Evolutionary conservation across 768 basidiomycete genomes (phyloP).

Genomic region (Mrakia frigida): DNA sequence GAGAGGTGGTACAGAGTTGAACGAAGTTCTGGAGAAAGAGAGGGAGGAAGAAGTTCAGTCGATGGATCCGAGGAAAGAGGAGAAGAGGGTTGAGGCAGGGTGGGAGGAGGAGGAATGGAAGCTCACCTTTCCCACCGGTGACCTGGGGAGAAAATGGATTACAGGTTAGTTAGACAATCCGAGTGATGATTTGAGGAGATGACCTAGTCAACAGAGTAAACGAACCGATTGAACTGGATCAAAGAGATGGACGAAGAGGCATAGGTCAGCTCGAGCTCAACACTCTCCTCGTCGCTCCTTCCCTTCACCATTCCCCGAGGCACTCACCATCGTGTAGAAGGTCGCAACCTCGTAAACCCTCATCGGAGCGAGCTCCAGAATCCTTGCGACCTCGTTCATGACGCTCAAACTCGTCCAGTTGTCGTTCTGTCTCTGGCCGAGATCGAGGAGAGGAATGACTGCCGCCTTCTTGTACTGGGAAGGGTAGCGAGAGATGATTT

Average conservation of each 20-base stretch:
- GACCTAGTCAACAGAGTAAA: too few species aligned
- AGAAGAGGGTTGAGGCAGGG: not conserved
- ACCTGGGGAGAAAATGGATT: not conserved
- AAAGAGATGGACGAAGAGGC: not conserved
- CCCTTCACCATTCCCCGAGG: slow-evolving; percentile 38
- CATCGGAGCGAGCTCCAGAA: slow-evolving; percentile 94
- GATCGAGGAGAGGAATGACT: slow-evolving; percentile 90
- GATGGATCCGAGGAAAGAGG: not conserved
- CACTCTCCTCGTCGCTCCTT: not conserved
- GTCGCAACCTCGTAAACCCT: slow-evolving; percentile 98
- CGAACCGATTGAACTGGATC: slow-evolving; percentile 23
- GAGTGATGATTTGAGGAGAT: not conserved
- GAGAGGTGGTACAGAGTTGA: slow-evolving; percentile 97
- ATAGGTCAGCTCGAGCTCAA: not conserved
- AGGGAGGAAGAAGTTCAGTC: not conserved
- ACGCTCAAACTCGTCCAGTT: slow-evolving; percentile 97
- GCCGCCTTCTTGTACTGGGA: slow-evolving; percentile 99
- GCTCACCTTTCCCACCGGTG: slow-evolving; percentile 23
- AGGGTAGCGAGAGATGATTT: slow-evolving; percentile 89
- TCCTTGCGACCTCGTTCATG: slow-evolving; percentile 95
- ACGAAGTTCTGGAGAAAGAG: slow-evolving; percentile 83
- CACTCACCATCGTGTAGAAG: slow-evolving; percentile 99
- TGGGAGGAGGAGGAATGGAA: not conserved
- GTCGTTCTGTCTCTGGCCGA: slow-evolving; percentile 95
- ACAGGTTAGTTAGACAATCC: too few species aligned